Base-by-base conservation (phyloP, 78 protist species). In the Ministeria vibrans region DNA sequence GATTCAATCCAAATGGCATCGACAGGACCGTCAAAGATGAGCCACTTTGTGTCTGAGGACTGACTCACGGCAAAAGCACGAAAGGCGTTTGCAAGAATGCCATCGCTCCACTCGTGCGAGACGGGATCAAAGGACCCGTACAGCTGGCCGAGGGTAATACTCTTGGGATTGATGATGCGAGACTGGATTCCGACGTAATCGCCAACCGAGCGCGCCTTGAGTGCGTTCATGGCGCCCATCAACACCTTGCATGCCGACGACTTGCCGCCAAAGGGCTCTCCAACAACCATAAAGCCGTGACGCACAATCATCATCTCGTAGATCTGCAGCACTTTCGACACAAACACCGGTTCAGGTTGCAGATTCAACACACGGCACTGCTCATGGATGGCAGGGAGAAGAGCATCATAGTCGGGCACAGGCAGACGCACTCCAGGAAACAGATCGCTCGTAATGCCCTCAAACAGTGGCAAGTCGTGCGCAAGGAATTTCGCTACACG, bases 281-380 rank as follows among this genome's bases (percentile, higher is more conserved):
- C 96, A 32, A 93, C 94, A 22, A 91, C 51, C 96, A 93, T 93
- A 39, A 91, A 46, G 22, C 95, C 94, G 83, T 93, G 96, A 18
- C 96, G 84, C n/a, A 88, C 92, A 62, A 70, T 25, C 74, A 90
- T 84, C 86, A 80, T 90, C 81, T 90, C 91, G 64, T 86, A 86
- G 30, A 79, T 59, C 82, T 93, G 89, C 42, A 83, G 79, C 15
- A 73, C 49, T 71, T 91, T 91, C 43, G 32, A 28, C n/a, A 69
- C 1, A 44, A 91, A 91, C 42, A 34, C 77, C 22, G 39, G 59
- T 18, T 36, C 41, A 11, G 83, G 83, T 77, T 88, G 95, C 72
- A 92, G 71, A 44, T 79, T 80, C 30, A 0, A 0, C 30, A 46
- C 32, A 34, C 45, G 70, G 83, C 84, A 72, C 3, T 9, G 34